Evolutionary conservation across 2,329 filamentous ascomycete genomes (phyloP), one percentile per base, ranked within the genome.

Genomic region (Alternaria burnsii): DNA sequence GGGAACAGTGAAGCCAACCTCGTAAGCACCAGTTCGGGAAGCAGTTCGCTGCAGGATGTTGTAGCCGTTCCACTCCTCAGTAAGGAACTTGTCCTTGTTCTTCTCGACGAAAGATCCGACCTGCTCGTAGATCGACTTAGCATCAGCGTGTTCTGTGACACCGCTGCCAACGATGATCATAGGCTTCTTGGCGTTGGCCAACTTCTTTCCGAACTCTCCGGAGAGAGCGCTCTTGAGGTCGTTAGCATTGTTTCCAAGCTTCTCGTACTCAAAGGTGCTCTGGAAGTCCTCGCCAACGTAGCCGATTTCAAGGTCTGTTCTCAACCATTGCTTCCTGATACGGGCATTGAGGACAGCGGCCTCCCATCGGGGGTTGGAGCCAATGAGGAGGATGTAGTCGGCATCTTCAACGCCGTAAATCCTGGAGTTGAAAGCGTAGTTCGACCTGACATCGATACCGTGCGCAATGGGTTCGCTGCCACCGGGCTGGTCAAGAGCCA

Each of bases 91-190:
- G 71, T 87, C 84, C 66, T 93, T 89, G 81, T 97, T 90, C 88
- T 97, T 97, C 76, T 97, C 94, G 40, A 97, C 91, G 76, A 98
- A 99, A 64, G 86, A 80, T 69, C 94, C 94, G 59, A 99, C 88
- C 43, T 90, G 89, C 85, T 98, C 94, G 78, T 94, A 98, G 78
- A 96, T 93, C 59, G 92, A 90, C 83, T 96, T 97, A 58, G 94
- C 91, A 76, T 98, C 95, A 28, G 87, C 81, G 80, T 97, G 94
- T 80, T 99, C 95, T 32, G 92, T 93, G 60, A 95, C 92, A 74
- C 90, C 93, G 69, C 93, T 97, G 67, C 95, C 95, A 58, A 98
- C 89, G 62, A 99, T 90, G 75, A 99, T 97, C 93, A 99, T 97
- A 53, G 95, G 95, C 72, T 88, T 90, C 87, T 97, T 91, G 44